Conservation (phyloP, 768 basidiomycete species). For the Kwoniella heveanensis region DNA sequence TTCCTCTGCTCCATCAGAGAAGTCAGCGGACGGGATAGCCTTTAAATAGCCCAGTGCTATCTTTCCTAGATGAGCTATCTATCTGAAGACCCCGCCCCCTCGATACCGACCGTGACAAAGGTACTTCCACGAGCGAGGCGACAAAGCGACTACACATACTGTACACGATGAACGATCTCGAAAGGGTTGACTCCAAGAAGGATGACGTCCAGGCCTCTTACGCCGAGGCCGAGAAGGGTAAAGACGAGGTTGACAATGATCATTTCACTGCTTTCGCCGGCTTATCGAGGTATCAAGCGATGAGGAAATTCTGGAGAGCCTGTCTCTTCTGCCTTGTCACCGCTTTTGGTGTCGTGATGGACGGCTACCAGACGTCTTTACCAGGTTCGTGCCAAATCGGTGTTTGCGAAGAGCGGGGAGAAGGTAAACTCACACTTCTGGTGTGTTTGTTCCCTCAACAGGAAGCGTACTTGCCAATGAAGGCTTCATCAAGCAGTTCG, state of each 20-base stretch:
- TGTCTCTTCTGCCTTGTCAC: slow-evolving; percentile 11
- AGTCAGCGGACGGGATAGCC: neutral
- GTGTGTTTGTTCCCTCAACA: neutral
- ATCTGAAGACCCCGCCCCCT: no score
- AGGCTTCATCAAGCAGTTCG: slow-evolving; percentile 26
- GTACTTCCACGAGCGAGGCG: no score
- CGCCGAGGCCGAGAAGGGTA: neutral
- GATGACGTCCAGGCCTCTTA: slow-evolving; percentile 4
- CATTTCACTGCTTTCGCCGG: slow-evolving; percentile 15
- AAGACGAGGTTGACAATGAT: slow-evolving; percentile 1
- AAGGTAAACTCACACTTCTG: no score
- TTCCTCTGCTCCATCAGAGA: neutral
- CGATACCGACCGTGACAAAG: no score
- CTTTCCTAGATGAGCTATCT: no score
- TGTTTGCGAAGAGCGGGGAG: no score
- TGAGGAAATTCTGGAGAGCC: slow-evolving; percentile 20
- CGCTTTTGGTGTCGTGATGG: slow-evolving; percentile 17
- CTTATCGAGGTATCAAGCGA: slow-evolving; percentile 12
- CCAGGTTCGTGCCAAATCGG: neutral
- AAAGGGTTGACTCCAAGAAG: slow-evolving; percentile 13
- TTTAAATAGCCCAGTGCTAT: neutral
- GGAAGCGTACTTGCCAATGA: slow-evolving; percentile 20
- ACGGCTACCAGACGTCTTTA: slow-evolving; percentile 19
- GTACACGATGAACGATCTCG: slow-evolving; percentile 4
- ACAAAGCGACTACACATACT: neutral